A percentile compares a stretch with the other conserved stretches of the same genome.
phyloP scores from a whole-genome alignment of 768 basidiomycete species.

The Rhodotorula taiwanensis region DNA sequence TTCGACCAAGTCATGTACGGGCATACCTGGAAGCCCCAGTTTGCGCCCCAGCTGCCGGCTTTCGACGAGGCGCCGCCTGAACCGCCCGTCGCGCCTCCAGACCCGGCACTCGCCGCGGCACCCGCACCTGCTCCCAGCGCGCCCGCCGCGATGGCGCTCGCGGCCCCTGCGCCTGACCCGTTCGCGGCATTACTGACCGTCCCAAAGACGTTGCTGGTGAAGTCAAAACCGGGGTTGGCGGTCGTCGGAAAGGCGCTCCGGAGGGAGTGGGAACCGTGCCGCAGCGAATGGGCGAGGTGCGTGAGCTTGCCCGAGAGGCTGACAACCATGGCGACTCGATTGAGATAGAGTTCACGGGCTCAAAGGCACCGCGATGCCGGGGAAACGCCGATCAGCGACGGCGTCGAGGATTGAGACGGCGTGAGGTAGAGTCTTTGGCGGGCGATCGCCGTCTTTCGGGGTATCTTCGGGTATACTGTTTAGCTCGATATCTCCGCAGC shows the following conservation, averaged over 20 bases:
- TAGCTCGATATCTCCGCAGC: too few species aligned
- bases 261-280: conserved; percentile 23
- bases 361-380: too few species aligned
- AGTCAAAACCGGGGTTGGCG: conserved; percentile 18
- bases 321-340: conserved; percentile 25
- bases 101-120: conserved; percentile 1
- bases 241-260: conserved; percentile 31
- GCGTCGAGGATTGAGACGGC: too few species aligned
- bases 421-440: too few species aligned
- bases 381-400: too few species aligned
- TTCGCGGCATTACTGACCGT: conserved; percentile 13
- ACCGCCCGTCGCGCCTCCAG: conserved; percentile 9
- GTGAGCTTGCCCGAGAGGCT: conserved; percentile 34
- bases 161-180: background rate
- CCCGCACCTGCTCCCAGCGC: conserved; percentile 20
- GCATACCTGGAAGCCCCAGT: conserved; percentile 32
- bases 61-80: conserved; percentile 19
- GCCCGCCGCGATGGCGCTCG: conserved; percentile 18
- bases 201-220: conserved; percentile 27
- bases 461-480: too few species aligned
- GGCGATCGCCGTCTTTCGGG: too few species aligned
- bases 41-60: conserved; percentile 24
- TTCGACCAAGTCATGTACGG: background rate
- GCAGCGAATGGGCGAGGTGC: conserved; percentile 34
- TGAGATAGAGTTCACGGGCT: too few species aligned